A percentile compares a stretch with the other conserved stretches of the same genome.
phyloP scores from a whole-genome alignment of 2,329 filamentous ascomycete genomes.

The Neobulgaria alba region DNA sequence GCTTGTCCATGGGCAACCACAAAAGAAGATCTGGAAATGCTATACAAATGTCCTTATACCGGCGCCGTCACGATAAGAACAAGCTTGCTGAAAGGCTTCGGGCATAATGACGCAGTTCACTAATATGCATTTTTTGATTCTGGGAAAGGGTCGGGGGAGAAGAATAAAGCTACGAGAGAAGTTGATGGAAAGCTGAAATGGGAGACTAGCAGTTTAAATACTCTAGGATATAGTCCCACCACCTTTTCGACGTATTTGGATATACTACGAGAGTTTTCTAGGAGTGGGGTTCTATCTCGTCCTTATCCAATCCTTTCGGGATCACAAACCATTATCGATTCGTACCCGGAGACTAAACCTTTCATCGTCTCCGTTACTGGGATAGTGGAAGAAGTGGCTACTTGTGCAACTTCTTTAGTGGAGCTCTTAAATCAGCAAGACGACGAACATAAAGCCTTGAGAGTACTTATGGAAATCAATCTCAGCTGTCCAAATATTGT shows the following conservation, averaged over 20 bases:
- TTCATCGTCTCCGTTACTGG: slow-evolving; percentile 68
- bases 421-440: not conserved
- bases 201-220: slow-evolving; percentile 51
- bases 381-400: slow-evolving; percentile 43
- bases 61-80: slow-evolving; percentile 72
- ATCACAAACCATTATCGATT: no score
- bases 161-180: slow-evolving; percentile 1
- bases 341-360: slow-evolving; percentile 40
- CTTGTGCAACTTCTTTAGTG: slow-evolving; percentile 49
- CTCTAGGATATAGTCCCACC: slow-evolving; percentile 64
- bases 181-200: slow-evolving; percentile 11
- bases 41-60: slow-evolving; percentile 54
- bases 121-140: slow-evolving; percentile 59
- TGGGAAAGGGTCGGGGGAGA: not conserved
- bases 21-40: slow-evolving; percentile 47
- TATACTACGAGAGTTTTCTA: slow-evolving; percentile 41
- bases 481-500: slow-evolving; percentile 72
- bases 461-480: slow-evolving; percentile 60
- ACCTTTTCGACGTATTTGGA: slow-evolving; percentile 49
- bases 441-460: slow-evolving; percentile 16
- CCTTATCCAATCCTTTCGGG: no score
- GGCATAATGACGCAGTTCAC: slow-evolving; percentile 50
- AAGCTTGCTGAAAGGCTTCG: slow-evolving; percentile 54
- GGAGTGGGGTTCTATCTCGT: slow-evolving; percentile 7
- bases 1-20: slow-evolving; percentile 69